Percentiles rank a stretch among this genome's conserved stretches.
Conservation (phyloP, 148 eudicot species). For the Rhododendron kiyosumense region DNA sequence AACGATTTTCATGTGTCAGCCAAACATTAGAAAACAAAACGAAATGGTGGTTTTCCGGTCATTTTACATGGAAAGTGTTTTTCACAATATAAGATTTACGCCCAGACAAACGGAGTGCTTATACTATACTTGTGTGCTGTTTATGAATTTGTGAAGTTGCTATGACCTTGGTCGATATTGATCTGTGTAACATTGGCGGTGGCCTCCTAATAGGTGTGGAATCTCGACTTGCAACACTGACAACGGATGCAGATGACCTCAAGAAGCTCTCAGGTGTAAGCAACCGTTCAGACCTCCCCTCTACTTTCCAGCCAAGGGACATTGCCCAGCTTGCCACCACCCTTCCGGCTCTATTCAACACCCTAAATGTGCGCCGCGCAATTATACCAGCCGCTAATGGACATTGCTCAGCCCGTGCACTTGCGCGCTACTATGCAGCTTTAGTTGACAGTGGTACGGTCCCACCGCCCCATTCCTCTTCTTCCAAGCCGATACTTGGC, state of each 20-base stretch:
- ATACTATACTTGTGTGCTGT: not conserved
- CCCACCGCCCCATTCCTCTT: conserved; percentile 57
- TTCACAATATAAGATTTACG: not conserved
- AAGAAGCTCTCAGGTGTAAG: conserved; percentile 37
- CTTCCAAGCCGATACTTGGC: conserved; percentile 68
- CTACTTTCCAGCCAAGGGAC: conserved; percentile 63
- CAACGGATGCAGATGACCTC: conserved; percentile 66
- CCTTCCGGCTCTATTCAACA: conserved; percentile 64
- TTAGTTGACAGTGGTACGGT: conserved; percentile 60
- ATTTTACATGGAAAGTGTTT: not conserved
- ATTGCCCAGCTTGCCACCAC: conserved; percentile 45
- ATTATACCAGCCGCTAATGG: conserved; percentile 92
- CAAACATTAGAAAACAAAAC: not conserved
- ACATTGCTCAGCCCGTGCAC: conserved; percentile 98
- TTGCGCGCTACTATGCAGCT: conserved; percentile 91
- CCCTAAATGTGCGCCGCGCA: conserved; percentile 81
- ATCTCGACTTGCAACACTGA: conserved; percentile 84
- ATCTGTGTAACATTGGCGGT: not conserved
- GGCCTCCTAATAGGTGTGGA: conserved; percentile 60
- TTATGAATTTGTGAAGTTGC: not conserved
- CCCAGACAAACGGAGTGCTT: not conserved
- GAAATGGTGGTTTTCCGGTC: not conserved
- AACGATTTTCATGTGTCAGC: not conserved
- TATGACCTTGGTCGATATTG: not conserved
- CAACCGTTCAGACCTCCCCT: conserved; percentile 58